A percentile compares a stretch with the other conserved stretches of the same genome.
These are phyloP conservation scores for Cucurbitaria berberidis DNA, from an alignment of 2,329 filamentous ascomycete genomes.

Conservation along the genomic window DNA sequence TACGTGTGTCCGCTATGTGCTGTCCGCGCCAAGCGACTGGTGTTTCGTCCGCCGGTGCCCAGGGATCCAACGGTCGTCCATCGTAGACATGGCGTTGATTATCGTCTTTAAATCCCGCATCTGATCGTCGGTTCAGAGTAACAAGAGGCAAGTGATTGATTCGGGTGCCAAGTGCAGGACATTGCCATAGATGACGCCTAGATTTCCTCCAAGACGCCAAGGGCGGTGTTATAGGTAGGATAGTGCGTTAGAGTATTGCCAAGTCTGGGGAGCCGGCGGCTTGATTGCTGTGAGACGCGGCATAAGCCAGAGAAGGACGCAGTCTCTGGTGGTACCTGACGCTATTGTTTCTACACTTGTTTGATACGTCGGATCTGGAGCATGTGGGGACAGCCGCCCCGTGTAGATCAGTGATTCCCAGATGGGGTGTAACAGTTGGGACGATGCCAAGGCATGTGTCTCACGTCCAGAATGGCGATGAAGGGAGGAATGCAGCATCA, in stretches of 20 bases:
- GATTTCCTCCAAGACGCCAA: conserved; percentile 28
- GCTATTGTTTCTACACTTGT: conserved; percentile 3
- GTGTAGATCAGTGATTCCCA: not conserved
- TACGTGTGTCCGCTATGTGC: conserved; percentile 2
- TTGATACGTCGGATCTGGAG: not conserved
- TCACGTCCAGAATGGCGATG: conserved; percentile 1
- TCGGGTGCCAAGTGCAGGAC: conserved; percentile 32
- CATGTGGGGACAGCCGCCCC: not conserved
- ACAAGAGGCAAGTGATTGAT: conserved; percentile 3
- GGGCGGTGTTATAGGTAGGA: conserved; percentile 11
- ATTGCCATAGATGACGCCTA: conserved; percentile 14
- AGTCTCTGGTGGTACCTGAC: not conserved
- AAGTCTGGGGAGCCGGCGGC: conserved; percentile 8
- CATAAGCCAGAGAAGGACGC: not conserved
- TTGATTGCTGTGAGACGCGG: conserved; percentile 3
- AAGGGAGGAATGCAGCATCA: conserved; percentile 7
- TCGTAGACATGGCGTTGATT: not conserved
- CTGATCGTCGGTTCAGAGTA: conserved; percentile 7
- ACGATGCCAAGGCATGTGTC: conserved; percentile 3
- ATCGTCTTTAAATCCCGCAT: conserved; percentile 3
- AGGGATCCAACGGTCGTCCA: not conserved
- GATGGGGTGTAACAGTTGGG: conserved; percentile 3
- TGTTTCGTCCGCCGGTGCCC: not conserved
- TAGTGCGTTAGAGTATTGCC: conserved; percentile 15
- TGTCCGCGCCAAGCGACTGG: conserved; percentile 7